phyloP scores from a whole-genome alignment of 2,329 filamentous ascomycete species.

The Xenoacremonium recifei region DNA sequence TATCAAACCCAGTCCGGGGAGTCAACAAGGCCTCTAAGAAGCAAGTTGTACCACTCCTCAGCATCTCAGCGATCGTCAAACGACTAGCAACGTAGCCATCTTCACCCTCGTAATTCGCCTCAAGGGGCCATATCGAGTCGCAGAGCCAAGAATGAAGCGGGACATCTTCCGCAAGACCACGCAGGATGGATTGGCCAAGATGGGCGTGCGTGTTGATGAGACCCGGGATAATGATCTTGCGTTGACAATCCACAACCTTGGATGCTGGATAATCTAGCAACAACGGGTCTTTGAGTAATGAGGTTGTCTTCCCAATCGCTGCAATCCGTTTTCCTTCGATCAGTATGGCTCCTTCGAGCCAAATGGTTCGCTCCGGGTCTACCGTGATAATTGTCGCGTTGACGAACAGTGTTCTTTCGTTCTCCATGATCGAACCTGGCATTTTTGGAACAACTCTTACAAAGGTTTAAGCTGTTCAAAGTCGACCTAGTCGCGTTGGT shows the following conservation, averaged over 20 bases:
- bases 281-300: constrained; percentile 34
- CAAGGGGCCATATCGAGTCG: constrained; percentile 45
- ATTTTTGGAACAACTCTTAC: background rate
- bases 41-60: constrained; percentile 48
- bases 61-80: constrained; percentile 50
- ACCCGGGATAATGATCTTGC: constrained; percentile 3
- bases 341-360: constrained; percentile 45
- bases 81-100: constrained; percentile 49
- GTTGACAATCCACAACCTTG: background rate
- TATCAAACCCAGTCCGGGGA: constrained; percentile 21
- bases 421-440: constrained; percentile 1
- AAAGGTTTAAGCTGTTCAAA: background rate
- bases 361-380: constrained; percentile 38
- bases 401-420: constrained; percentile 34
- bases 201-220: constrained; percentile 52
- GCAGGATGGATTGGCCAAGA: constrained; percentile 46
- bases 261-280: background rate
- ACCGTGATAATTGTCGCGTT: constrained; percentile 53
- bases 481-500: background rate
- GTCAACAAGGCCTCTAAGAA: constrained; percentile 52
- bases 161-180: constrained; percentile 48
- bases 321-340: constrained; percentile 38
- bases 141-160: constrained; percentile 50
- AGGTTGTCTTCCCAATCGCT: constrained; percentile 39
- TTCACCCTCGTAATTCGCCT: constrained; percentile 20